Conservation (phyloP, 441 rosid genomes). For the Biscutella laevigata region DNA sequence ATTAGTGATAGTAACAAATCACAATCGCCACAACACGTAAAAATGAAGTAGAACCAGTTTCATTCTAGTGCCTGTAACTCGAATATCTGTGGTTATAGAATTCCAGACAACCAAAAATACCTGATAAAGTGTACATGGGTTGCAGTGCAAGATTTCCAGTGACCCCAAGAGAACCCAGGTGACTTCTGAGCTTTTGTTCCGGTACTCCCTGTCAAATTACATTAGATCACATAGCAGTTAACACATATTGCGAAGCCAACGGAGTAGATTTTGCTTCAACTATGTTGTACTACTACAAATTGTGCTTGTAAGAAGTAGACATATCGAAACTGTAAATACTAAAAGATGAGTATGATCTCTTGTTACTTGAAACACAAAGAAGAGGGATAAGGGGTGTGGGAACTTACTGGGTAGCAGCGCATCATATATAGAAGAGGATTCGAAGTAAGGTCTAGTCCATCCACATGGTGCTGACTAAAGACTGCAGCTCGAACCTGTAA, state of each 20-base stretch:
- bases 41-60: neutral
- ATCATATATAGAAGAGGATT: constrained; percentile 95
- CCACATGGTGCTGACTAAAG: constrained; percentile 97
- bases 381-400: neutral
- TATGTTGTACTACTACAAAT: too few relatives aligned
- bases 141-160: constrained; percentile 97
- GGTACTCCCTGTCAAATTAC: constrained; percentile 89
- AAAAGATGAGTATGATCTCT: neutral
- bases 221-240: constrained; percentile 14
- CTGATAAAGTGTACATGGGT: constrained; percentile 96
- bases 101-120: constrained; percentile 26
- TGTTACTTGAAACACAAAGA: neutral
- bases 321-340: neutral
- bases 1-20: neutral
- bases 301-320: neutral
- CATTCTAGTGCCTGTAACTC: neutral
- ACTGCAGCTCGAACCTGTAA: constrained; percentile 93
- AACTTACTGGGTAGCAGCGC: constrained; percentile 94
- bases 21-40: constrained; percentile 1
- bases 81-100: neutral
- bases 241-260: neutral
- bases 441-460: constrained; percentile 86
- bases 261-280: neutral
- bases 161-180: constrained; percentile 93
- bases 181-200: constrained; percentile 84